Evolutionary conservation across 345 rosid genomes (phyloP).

Genomic region (Conringia planisiliqua): DNA sequence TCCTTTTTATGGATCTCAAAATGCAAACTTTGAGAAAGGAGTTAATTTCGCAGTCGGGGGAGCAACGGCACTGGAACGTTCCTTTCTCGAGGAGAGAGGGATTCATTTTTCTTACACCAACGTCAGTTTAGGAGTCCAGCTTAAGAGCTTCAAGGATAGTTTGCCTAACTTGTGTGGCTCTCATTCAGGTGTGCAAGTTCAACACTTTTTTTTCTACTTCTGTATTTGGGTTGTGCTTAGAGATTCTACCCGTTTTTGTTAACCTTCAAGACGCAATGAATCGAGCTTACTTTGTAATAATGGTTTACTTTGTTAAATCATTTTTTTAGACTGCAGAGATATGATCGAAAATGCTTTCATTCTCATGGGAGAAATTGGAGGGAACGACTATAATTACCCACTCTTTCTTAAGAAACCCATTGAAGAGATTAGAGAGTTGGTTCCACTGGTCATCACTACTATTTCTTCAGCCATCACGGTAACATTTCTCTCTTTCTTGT

Average conservation of each 20-base stretch:
- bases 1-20: conserved; percentile 34
- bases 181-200: conserved; percentile 28
- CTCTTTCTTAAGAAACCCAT: conserved; percentile 14
- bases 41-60: conserved; percentile 49
- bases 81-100: conserved; percentile 30
- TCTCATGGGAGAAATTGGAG: conserved; percentile 62
- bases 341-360: conserved; percentile 39
- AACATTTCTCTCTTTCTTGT: not conserved
- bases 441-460: conserved; percentile 35
- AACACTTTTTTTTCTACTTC: not conserved
- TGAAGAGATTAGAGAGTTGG: conserved; percentile 29
- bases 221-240: not conserved
- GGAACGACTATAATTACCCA: conserved; percentile 45
- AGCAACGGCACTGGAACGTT: conserved; percentile 42
- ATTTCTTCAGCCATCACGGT: conserved; percentile 44
- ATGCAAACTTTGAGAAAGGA: conserved; percentile 33
- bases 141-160: conserved; percentile 37
- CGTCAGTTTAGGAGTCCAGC: conserved; percentile 37
- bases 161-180: conserved; percentile 38
- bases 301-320: not conserved
- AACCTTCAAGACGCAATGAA: not conserved
- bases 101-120: conserved; percentile 14
- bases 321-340: conserved; percentile 27
- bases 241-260: not conserved
- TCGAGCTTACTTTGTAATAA: not conserved